Evolutionary conservation across 768 basidiomycete genomes (phyloP).

Genomic region (Tephrocybe sp.): DNA sequence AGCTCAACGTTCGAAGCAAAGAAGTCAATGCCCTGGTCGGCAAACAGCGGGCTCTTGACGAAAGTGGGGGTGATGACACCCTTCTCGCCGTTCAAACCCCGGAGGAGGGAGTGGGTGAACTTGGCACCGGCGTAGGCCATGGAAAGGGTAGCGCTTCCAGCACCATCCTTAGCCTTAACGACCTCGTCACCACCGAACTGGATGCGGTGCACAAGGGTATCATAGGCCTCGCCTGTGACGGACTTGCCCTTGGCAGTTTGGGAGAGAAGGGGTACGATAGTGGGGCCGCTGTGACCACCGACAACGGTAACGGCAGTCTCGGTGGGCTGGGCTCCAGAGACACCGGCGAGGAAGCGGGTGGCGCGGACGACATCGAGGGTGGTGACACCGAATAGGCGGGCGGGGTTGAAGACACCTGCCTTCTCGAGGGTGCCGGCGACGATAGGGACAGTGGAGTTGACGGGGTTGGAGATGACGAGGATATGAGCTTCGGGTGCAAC

Average conservation of each 20-base stretch:
- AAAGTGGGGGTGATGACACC: constrained; percentile 83
- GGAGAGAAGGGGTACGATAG: constrained; percentile 94
- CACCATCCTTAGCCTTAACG: constrained; percentile 96
- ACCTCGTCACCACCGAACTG: constrained; percentile 99
- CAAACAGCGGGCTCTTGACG: constrained; percentile 87
- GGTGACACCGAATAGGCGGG: constrained; percentile 92
- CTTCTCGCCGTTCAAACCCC: constrained; percentile 87
- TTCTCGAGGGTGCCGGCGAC: constrained; percentile 90
- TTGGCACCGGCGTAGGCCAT: constrained; percentile 96
- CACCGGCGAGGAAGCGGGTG: constrained; percentile 80
- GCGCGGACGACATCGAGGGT: constrained; percentile 98
- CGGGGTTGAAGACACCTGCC: constrained; percentile 89
- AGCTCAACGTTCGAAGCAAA: constrained; percentile 96
- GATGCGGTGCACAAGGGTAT: constrained; percentile 86
- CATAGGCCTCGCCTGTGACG: constrained; percentile 74
- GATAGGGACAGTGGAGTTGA: constrained; percentile 97
- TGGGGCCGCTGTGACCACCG: constrained; percentile 96
- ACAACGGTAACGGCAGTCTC: constrained; percentile 81
- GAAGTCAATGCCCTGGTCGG: constrained; percentile 85
- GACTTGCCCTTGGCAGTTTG: constrained; percentile 71
- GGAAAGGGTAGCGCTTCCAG: constrained; percentile 91
- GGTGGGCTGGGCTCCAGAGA: constrained; percentile 63
- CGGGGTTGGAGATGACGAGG: constrained; percentile 98
- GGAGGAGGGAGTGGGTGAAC: constrained; percentile 81
- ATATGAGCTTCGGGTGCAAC: constrained; percentile 90